Evolutionary conservation across 2,329 filamentous ascomycete genomes (phyloP), one percentile per base, ranked within the genome.

Genomic region (Penicillium frequentans): DNA sequence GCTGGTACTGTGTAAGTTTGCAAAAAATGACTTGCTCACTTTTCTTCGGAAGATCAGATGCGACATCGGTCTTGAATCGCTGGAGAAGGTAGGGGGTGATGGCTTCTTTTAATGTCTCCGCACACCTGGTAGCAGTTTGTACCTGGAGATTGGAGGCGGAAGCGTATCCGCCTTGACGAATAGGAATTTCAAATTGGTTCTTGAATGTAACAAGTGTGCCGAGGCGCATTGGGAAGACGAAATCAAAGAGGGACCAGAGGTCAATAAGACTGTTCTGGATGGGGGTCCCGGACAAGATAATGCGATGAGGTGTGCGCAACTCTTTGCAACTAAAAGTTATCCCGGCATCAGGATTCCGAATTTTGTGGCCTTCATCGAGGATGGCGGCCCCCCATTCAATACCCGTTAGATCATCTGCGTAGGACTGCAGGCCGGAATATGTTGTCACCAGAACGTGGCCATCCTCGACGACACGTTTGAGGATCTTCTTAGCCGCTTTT

Each of bases 261-360:
- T 99, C 96, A 0, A 90, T 88, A 26, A 99, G 77, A 61, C 97
- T 98, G 73, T 99, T 99, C 73, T 99, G 96, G 81, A 99, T 96
- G 0, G 96, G 96, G 0, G 95, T 99, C 5, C 95, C 95, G 0
- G 96, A 98, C 1, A 99, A 80, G 57, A 99, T 98, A 61, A 98
- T 83, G 23, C 96, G 86, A 67, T 98, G 95, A 0, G 90, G 85
- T 0, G 95, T 99, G 33, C 90, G 88, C 11, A 99, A 79, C 73
- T 97, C 91, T 72, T 99, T 99, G 81, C 92, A 96, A 63, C 92
- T 90, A 52, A 98, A 90, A 0, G 96, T 97, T 62, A 99, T 95
- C 7, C 90, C 89, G 0, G 95, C 92, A 67, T 98, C 96, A 0
- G 95, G 95, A 66, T 99, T 99, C 39, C 95, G 88, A 65, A 99